Evolutionary conservation across 768 basidiomycete species (phyloP).

Genomic region (Russula vinacea): DNA sequence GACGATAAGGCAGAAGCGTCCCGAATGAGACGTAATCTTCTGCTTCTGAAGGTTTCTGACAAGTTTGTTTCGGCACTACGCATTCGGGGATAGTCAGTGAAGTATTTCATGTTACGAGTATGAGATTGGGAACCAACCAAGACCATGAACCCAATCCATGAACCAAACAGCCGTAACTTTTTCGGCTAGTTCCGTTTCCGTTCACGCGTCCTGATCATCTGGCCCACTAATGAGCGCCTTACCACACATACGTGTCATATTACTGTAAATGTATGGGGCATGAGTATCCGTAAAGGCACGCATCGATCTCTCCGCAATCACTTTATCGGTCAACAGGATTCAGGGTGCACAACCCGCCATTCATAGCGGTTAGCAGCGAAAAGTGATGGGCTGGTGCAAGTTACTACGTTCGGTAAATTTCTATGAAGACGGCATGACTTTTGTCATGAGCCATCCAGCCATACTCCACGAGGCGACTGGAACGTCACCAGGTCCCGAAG

Average conservation of each 20-base stretch:
- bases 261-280: background rate
- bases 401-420: background rate
- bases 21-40: background rate
- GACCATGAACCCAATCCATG: too few species aligned
- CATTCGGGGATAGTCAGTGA: background rate
- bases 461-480: too few species aligned
- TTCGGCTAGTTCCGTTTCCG: background rate
- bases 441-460: background rate
- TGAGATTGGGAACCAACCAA: too few species aligned
- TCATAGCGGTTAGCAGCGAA: background rate
- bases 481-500: background rate
- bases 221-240: too few species aligned
- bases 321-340: too few species aligned
- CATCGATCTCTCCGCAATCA: background rate
- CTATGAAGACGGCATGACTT: slow-evolving; percentile 2
- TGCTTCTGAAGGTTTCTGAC: background rate
- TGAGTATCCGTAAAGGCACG: background rate
- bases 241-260: background rate
- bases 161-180: background rate
- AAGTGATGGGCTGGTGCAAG: background rate
- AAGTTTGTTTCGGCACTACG: background rate
- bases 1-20: background rate
- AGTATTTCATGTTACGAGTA: background rate
- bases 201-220: background rate
- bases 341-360: background rate